A percentile compares a stretch with the other conserved stretches of the same genome.
These are phyloP conservation scores for Acrocalymma vagum DNA, from an alignment of 2,329 filamentous ascomycete genomes.

Conservation along the genomic window DNA sequence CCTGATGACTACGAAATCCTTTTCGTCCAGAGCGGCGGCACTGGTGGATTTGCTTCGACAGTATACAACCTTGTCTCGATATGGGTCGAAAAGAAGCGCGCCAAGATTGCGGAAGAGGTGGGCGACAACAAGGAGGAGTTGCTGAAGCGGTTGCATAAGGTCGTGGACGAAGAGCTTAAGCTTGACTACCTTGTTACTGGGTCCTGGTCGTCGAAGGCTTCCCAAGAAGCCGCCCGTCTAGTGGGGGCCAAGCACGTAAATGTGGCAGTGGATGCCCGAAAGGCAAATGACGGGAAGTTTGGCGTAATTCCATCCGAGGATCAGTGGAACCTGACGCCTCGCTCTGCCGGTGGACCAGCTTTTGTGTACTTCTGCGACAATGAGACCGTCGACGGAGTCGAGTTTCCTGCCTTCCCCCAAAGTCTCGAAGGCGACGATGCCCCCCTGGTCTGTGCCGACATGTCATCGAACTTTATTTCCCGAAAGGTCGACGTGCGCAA, in stretches of 20 bases:
- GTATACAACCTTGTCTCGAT: conserved; percentile 84
- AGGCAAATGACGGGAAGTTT: conserved; percentile 79
- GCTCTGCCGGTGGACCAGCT: conserved; percentile 63
- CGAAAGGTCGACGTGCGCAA: conserved; percentile 79
- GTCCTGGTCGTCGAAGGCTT: conserved; percentile 89
- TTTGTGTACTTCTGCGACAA: conserved; percentile 94
- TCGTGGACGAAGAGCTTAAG: conserved; percentile 75
- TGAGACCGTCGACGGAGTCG: conserved; percentile 92
- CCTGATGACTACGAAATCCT: conserved; percentile 87
- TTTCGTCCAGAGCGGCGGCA: conserved; percentile 88
- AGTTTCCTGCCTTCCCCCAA: conserved; percentile 80
- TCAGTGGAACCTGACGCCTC: conserved; percentile 75
- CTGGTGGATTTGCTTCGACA: conserved; percentile 82
- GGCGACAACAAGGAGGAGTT: conserved; percentile 64
- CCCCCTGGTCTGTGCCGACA: conserved; percentile 83
- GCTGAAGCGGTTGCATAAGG: conserved; percentile 67
- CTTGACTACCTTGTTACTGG: conserved; percentile 92
- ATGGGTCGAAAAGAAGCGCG: conserved; percentile 78
- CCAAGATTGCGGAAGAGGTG: conserved; percentile 65
- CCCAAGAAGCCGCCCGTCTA: conserved; percentile 80
- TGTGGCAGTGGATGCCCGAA: conserved; percentile 72
- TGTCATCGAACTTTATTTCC: conserved; percentile 93
- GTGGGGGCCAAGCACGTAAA: conserved; percentile 83
- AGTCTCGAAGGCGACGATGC: conserved; percentile 71
- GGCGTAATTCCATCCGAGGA: conserved; percentile 81